Evolutionary conservation across 2,329 filamentous ascomycete species (phyloP).

Genomic region (Alternaria burnsii): DNA sequence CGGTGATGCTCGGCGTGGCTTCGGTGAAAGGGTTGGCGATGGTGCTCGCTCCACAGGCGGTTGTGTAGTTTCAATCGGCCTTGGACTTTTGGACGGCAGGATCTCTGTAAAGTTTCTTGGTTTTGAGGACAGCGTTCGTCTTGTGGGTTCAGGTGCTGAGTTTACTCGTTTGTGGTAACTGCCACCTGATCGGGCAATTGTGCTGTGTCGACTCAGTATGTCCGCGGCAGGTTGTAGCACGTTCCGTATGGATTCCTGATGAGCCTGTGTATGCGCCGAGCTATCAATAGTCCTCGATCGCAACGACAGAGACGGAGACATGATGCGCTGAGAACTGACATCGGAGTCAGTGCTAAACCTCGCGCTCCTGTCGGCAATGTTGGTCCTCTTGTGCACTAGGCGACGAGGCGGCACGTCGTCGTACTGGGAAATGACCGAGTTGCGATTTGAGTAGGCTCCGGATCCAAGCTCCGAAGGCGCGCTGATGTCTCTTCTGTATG

Average conservation of each 20-base stretch:
- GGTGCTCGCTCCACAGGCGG: conserved; percentile 21
- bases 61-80: conserved; percentile 8
- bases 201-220: conserved; percentile 43
- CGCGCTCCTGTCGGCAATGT: conserved; percentile 56
- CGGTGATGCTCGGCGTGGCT: conserved; percentile 25
- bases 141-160: conserved; percentile 44
- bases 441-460: conserved; percentile 54
- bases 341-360: conserved; percentile 43
- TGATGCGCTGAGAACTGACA: conserved; percentile 33
- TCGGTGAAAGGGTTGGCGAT: conserved; percentile 28
- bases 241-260: conserved; percentile 42
- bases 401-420: conserved; percentile 57
- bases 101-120: conserved; percentile 33
- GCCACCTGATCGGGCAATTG: conserved; percentile 24
- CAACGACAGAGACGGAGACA: conserved; percentile 41
- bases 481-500: conserved; percentile 56
- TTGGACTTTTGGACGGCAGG: conserved; percentile 35
- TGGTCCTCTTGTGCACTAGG: conserved; percentile 60
- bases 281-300: conserved; percentile 41
- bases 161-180: conserved; percentile 43
- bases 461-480: conserved; percentile 52
- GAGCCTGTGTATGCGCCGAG: conserved; percentile 40
- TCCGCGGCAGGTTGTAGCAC: conserved; percentile 48
- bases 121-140: conserved; percentile 16
- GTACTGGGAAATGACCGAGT: conserved; percentile 51